Base-by-base conservation (phyloP, 2,329 filamentous ascomycete genomes). In the Ophiostoma ulmi region DNA sequence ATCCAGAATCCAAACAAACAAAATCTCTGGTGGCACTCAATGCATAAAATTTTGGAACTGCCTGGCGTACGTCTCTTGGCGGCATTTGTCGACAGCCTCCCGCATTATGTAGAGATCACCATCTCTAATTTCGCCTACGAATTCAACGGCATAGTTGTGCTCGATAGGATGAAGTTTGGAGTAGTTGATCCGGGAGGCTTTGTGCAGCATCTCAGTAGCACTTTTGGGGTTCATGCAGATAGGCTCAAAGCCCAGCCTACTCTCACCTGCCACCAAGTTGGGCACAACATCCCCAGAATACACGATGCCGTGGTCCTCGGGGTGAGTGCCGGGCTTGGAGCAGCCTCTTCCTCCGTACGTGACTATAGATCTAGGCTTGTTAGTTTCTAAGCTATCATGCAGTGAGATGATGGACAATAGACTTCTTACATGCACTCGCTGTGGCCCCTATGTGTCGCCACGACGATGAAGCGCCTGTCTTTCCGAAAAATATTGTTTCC, bases 71-170 rank as follows among this genome's bases (percentile, higher is more conserved):
- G 13, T 14, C 11, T 64, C 61, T 17, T n/a, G 17, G 31, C 61
- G 61, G 41, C 17, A 22, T 14, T 20, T n/a, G 8, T 67, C 66
- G 66, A 67, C 41, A n/a, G 39, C 66, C 3, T 22, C 41, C n/a
- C 17, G 26, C 0, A 68, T 31, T 2, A 2, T 22, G 10, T 14
- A 4, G 3, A 44, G 13, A 4, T 70, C 52, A 17, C n/a, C 7
- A 3, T 26, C 41, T 1, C 13, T 35, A 26, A 69, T 66, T 8
- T 35, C 13, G n/a, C 86, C 86, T 69, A 88, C 83, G 74, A 88
- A 87, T 74, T 83, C 80, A n/a, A 88, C 84, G 65, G 80, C 82
- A 74, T 83, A 78, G 74, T 88, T 88, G 77, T 88, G 86, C 76
- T 87, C 85, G 36, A 88, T 80, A 3, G 84, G 86, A 38, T 82